Evolutionary conservation across 345 rosid species (phyloP), one percentile per base, ranked within the genome.

Genomic region (Pistacia integerrima): DNA sequence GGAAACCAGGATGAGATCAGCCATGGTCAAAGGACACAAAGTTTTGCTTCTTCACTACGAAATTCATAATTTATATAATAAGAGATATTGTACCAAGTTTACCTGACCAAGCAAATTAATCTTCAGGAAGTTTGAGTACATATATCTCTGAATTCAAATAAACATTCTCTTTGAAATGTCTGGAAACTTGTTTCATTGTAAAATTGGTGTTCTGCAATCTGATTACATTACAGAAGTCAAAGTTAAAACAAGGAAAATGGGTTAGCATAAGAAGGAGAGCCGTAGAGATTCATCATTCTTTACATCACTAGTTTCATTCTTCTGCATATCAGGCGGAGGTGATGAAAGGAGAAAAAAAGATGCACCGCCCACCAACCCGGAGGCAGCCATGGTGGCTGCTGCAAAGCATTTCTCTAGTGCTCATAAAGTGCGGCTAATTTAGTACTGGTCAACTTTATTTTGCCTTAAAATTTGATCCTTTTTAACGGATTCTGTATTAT

Each of bases 351-450:
- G 22, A 16, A 20, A 0, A 14, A n/a, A 36, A 20, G 62, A 35
- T 64, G 38, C 58, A 60, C 28, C 8, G 14, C 5, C 25, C 35
- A 13, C 57, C 7, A 52, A 63, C 52, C 77, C 77, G 4, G 62
- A 52, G 63, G 63, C 55, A 5, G 12, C 63, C 61, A 64, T 74
- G 63, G 77, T 74, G 38, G 77, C 77, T 52, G 77, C 62, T 8
- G 62, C 62, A 12, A 74, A 74, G 63, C 55, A 74, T 74, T 74
- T 74, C 70, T 74, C 77, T 4, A 3, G 36, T 4, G 77, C 70
- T 64, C 77, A 64, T 74, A 74, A 64, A 64, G 77, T 64, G 49
- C 18, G 69, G 52, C 64, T 64, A 38, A 64, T 48, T 74, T 74
- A 63, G 62, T 14, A 16, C 2, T 58, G 7, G 8, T 9, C 13